Percentiles rank a stretch among this genome's conserved stretches.
Evolutionary conservation across 2,329 filamentous ascomycete genomes (phyloP).

Genomic region (Clonostachys sp.): DNA sequence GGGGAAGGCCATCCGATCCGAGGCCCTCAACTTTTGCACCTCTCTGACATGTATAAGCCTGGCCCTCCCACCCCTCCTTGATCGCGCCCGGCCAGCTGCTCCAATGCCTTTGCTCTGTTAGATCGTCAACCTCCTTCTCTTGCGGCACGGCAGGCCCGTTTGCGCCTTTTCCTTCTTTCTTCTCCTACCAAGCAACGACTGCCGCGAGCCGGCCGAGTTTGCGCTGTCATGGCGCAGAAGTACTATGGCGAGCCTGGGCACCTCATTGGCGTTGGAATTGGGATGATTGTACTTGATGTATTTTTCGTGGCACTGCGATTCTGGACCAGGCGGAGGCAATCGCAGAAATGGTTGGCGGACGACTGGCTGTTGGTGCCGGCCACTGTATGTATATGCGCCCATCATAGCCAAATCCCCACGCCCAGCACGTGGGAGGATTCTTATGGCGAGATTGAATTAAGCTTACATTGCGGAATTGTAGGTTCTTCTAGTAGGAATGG

Average conservation of each 20-base stretch:
- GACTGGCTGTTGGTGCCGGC: conserved; percentile 1
- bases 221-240: neutral
- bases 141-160: neutral
- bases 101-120: neutral
- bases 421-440: too few relatives aligned
- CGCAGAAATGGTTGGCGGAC: neutral
- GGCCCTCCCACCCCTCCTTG: neutral
- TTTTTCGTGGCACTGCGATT: neutral
- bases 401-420: too few relatives aligned
- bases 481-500: neutral
- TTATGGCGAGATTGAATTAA: too few relatives aligned
- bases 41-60: too few relatives aligned
- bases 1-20: too few relatives aligned
- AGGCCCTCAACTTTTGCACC: too few relatives aligned
- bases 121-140: neutral
- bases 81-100: neutral
- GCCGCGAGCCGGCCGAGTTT: neutral
- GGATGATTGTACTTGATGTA: neutral
- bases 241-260: neutral
- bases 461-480: too few relatives aligned
- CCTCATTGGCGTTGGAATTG: neutral
- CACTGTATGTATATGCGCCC: neutral
- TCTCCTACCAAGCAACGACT: neutral
- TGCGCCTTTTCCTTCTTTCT: neutral
- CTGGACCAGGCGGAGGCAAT: neutral